Evolutionary conservation across 768 basidiomycete genomes (phyloP).

Genomic region (Mycena crocata): DNA sequence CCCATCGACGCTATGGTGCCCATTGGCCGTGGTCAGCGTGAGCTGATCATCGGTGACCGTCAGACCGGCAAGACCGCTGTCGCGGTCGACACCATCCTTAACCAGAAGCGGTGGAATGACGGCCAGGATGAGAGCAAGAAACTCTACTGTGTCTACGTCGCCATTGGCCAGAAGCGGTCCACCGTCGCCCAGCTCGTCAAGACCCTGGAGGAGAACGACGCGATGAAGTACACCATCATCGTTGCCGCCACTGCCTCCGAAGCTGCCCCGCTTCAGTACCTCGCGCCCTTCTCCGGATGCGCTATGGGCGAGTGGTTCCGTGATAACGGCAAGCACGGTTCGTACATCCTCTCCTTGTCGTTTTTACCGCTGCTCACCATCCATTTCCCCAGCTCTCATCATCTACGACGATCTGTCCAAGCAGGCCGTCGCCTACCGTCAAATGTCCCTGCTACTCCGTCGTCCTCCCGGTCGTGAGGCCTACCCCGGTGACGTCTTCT

Average conservation of each 20-base stretch:
- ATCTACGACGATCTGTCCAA: conserved; percentile 99
- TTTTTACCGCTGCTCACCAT: not conserved
- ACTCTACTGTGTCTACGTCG: conserved; percentile 99
- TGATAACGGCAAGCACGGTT: conserved; percentile 99
- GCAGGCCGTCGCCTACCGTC: conserved; percentile 99
- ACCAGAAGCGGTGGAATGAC: conserved; percentile 99
- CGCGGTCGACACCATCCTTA: conserved; percentile 99
- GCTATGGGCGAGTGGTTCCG: conserved; percentile 99
- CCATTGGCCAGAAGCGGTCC: conserved; percentile 98
- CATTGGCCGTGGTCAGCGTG: conserved; percentile 99
- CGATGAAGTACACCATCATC: conserved; percentile 99
- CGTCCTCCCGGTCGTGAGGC: conserved; percentile 99
- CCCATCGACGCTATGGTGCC: conserved; percentile 99
- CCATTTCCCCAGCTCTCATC: conserved; percentile 76
- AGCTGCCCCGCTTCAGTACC: conserved; percentile 98
- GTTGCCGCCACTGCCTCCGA: conserved; percentile 99
- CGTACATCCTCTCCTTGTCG: conserved; percentile 37
- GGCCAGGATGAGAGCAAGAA: conserved; percentile 97
- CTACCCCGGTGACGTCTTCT: conserved; percentile 99
- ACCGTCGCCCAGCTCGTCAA: conserved; percentile 99
- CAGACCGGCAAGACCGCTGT: conserved; percentile 99
- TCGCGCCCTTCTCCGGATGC: conserved; percentile 99
- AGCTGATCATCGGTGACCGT: conserved; percentile 99
- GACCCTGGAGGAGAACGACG: conserved; percentile 99
- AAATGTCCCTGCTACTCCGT: conserved; percentile 99